Base-by-base conservation (phyloP, 2,329 filamentous ascomycete species). In the Talaromyces sp. region DNA sequence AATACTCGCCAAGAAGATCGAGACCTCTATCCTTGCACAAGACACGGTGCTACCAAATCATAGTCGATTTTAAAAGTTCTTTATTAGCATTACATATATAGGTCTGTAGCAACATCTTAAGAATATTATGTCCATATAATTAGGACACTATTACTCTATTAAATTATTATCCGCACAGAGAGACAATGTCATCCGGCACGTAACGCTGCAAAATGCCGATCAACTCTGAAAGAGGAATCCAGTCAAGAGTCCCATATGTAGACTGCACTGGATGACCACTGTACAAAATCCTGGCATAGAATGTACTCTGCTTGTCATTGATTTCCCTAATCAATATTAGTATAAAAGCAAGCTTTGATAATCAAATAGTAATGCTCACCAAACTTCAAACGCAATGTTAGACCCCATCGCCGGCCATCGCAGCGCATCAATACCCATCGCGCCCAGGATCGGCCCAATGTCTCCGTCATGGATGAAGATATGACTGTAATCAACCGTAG, bases 371-470 rank as follows among this genome's bases (percentile, higher is more conserved):
- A 29, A 27, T 31, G 61, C 69, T 58, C 66, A 74, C 74, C 74
- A 77, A 56, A 77, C 62, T 58, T 76, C 74, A 58, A 77, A 67
- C 2, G 73, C 74, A 62, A 76, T 66, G 35, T 76, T 77, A 0
- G 72, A 71, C 19, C 62, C 74, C 73, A 77, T 77, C 1, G 68
- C 74, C 1, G 74, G 74, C 74, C 74, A 77, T n/a, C 74, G 69
- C 14, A 77, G 65, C 13, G 65, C 65, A 8, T 66, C 65, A 24
- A 76, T 75, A 0, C 74, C 74, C 46, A 77, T 32, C 2, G 74
- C 66, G 4, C 73, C 73, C 9, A 75, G 59, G 4, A 75, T 59
- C 9, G 73, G 74, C 8, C 73, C 73, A 3, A 77, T 67, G 58
- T 77, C 75, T 1, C 73, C 73, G 60, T 77, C 75, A 41, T 77